phyloP scores from a whole-genome alignment of 768 basidiomycete species.

The Nevesoporus exiguus region DNA sequence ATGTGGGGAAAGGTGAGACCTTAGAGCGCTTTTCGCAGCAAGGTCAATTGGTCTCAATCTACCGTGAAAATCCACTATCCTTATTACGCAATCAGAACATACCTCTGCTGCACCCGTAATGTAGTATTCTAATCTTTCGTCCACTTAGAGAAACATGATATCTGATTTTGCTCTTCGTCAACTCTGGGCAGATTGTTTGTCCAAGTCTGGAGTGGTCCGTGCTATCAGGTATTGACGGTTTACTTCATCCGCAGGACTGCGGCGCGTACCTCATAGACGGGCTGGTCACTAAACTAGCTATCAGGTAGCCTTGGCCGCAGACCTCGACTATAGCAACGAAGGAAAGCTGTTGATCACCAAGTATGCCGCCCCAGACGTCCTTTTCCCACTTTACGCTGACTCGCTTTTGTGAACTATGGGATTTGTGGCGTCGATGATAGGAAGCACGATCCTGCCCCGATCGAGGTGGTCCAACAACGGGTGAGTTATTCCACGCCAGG shows the following conservation, averaged over 20 bases:
- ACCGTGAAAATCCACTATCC: neutral
- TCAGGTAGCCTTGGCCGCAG: too few species aligned
- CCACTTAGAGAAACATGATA: neutral
- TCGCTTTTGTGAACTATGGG: neutral
- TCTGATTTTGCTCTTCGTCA: neutral
- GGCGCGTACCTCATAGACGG: too few species aligned
- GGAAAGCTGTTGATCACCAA: conserved; percentile 61
- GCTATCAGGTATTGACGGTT: too few species aligned
- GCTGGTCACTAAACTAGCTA: too few species aligned
- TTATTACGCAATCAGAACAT: conserved; percentile 3
- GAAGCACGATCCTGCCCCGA: conserved; percentile 47
- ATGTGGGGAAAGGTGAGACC: conserved; percentile 27
- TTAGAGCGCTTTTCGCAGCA: conserved; percentile 6
- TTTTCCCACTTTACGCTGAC: neutral
- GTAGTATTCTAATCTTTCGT: conserved; percentile 1
- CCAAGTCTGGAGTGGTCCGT: conserved; percentile 32
- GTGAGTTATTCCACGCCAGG: conserved; percentile 32
- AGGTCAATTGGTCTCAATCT: neutral
- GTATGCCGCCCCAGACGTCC: conserved; percentile 26
- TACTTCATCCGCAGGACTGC: too few species aligned
- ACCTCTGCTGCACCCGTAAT: neutral
- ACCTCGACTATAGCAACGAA: conserved; percentile 55
- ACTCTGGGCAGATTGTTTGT: too few species aligned
- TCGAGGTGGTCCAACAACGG: conserved; percentile 40
- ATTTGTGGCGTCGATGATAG: conserved; percentile 26